A percentile compares a stretch with the other conserved stretches of the same genome.
phyloP scores from a whole-genome alignment of 2,329 filamentous ascomycete species.

The Dothideomycetidae sp. region DNA sequence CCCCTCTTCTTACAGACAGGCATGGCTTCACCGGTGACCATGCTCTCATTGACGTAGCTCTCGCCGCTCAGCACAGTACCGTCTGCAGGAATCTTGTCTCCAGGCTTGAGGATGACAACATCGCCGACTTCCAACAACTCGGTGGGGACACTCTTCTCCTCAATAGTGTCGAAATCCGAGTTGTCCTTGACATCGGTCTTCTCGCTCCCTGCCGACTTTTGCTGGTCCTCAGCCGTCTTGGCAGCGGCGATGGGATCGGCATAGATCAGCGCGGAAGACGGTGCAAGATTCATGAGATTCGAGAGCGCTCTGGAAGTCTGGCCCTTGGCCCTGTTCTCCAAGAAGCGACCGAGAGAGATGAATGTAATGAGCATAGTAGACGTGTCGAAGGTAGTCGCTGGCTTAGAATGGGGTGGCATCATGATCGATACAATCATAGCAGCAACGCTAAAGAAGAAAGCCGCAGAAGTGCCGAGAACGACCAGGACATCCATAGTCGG shows the following conservation, averaged over 20 bases:
- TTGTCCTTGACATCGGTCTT: constrained; percentile 23
- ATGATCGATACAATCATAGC: constrained; percentile 73
- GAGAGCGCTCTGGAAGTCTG: constrained; percentile 92
- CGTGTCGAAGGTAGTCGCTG: constrained; percentile 87
- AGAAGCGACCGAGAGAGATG: constrained; percentile 74
- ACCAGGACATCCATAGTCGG: constrained; percentile 98
- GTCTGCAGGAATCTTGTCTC: constrained; percentile 93
- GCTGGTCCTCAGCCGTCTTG: constrained; percentile 57
- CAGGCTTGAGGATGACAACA: constrained; percentile 80
- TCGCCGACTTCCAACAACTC: constrained; percentile 91
- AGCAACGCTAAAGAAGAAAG: constrained; percentile 87
- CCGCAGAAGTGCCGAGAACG: constrained; percentile 81
- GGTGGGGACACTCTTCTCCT: constrained; percentile 77
- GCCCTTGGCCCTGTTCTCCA: constrained; percentile 91
- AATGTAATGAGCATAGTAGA: constrained; percentile 98
- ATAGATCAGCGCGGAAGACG: constrained; percentile 95
- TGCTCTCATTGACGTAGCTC: constrained; percentile 91
- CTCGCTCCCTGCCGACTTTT: constrained; percentile 30
- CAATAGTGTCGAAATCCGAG: constrained; percentile 47
- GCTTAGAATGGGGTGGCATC: constrained; percentile 60
- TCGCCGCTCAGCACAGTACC: constrained; percentile 76
- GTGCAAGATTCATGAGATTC: constrained; percentile 84
- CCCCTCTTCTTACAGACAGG: constrained; percentile 81
- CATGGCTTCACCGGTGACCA: constrained; percentile 96
- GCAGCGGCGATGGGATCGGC: constrained; percentile 84